Evolutionary conservation across 192 early-diverging fungal species (phyloP).

Genomic region (Phycomyces blakesleeanus): DNA sequence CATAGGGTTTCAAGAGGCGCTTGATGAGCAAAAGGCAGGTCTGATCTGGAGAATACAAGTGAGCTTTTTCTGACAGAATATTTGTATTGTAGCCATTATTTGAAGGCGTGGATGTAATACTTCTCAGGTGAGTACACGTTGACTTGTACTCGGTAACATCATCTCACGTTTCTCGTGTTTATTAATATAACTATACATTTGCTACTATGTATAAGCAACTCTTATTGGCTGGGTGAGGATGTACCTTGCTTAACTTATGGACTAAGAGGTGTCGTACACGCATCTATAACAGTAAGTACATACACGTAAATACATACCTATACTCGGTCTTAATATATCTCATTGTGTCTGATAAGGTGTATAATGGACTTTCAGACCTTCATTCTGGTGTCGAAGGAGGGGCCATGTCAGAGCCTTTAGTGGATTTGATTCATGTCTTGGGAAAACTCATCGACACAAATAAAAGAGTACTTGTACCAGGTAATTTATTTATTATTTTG

Average conservation of each 20-base stretch:
- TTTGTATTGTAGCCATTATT: constrained; percentile 23
- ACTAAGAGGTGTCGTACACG: constrained; percentile 67
- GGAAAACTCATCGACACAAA: constrained; percentile 48
- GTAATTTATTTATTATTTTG: constrained; percentile 13
- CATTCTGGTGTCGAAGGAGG: constrained; percentile 73
- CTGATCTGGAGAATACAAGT: not conserved
- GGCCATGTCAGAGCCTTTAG: constrained; percentile 65
- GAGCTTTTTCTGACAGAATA: not conserved
- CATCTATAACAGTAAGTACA: constrained; percentile 45
- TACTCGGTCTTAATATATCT: not conserved
- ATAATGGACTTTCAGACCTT: constrained; percentile 46
- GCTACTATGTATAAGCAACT: constrained; percentile 48
- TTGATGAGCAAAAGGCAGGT: constrained; percentile 43
- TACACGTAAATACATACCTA: not conserved
- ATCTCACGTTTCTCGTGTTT: not conserved
- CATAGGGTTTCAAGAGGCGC: constrained; percentile 56
- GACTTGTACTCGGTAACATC: not conserved
- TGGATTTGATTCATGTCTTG: constrained; percentile 58
- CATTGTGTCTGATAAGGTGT: constrained; percentile 7
- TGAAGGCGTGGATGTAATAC: constrained; percentile 46
- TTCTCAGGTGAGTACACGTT: constrained; percentile 38
- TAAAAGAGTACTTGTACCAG: constrained; percentile 57
- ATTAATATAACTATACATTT: constrained; percentile 23
- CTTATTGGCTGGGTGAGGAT: constrained; percentile 75
- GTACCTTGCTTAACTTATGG: constrained; percentile 76